Evolutionary conservation across 2,329 filamentous ascomycete species (phyloP).

Genomic region (Colletotrichum sp.): DNA sequence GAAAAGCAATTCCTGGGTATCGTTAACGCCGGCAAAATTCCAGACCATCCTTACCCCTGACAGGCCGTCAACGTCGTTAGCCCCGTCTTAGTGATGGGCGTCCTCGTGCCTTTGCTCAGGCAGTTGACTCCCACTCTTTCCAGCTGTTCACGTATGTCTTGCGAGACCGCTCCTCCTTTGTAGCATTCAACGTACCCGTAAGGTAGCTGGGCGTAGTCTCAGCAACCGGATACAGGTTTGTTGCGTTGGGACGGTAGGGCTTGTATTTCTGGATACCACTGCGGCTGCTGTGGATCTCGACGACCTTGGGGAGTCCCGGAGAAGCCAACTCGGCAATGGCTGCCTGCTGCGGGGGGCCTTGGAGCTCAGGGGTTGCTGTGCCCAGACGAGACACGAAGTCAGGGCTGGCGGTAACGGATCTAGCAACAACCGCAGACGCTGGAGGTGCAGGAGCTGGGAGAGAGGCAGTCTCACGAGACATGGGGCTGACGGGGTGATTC

Average conservation of each 20-base stretch:
- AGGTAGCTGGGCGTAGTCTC: slow-evolving; percentile 5
- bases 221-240: background rate
- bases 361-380: slow-evolving; percentile 21
- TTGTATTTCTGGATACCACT: slow-evolving; percentile 14
- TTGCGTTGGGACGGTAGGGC: slow-evolving; percentile 4
- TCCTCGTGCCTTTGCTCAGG: background rate
- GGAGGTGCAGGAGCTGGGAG: background rate
- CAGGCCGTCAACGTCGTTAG: background rate
- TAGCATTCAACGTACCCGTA: slow-evolving; percentile 8
- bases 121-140: background rate
- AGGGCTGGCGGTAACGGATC: background rate
- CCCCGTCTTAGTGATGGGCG: background rate
- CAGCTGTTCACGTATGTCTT: slow-evolving; percentile 11
- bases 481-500: slow-evolving; percentile 14
- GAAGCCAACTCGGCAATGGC: slow-evolving; percentile 19
- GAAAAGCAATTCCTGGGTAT: slow-evolving; percentile 16
- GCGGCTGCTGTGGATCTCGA: slow-evolving; percentile 20
- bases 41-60: background rate
- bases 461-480: background rate
- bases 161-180: background rate
- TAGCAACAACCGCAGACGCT: background rate
- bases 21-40: slow-evolving; percentile 2
- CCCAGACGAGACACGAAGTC: slow-evolving; percentile 1
- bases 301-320: slow-evolving; percentile 16
- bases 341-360: slow-evolving; percentile 18